phyloP scores from a whole-genome alignment of 768 basidiomycete genomes.

The Ephemerocybe angulata region DNA sequence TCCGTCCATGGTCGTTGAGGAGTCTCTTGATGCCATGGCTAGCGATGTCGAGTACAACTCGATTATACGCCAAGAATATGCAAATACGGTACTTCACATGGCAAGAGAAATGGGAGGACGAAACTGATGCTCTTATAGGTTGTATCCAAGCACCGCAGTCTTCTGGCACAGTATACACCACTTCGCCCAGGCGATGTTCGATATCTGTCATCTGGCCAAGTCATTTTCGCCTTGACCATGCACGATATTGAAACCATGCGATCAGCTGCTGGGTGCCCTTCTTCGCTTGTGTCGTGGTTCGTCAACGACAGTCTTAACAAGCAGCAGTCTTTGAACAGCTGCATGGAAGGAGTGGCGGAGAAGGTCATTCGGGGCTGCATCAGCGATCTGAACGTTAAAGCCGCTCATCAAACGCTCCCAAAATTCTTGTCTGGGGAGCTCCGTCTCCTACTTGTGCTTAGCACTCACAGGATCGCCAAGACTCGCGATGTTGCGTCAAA shows the following conservation, averaged over 20 bases:
- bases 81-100: conserved; percentile 49
- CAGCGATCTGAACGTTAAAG: conserved; percentile 66
- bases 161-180: conserved; percentile 63
- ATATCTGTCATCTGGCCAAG: conserved; percentile 73
- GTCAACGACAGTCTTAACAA: conserved; percentile 81
- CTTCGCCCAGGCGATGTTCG: conserved; percentile 66
- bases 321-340: conserved; percentile 58
- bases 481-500: conserved; percentile 78
- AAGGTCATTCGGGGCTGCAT: conserved; percentile 82
- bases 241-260: conserved; percentile 88
- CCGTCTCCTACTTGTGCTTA: conserved; percentile 65
- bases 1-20: conserved; percentile 79
- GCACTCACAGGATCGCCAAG: conserved; percentile 80
- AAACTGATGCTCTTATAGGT: conserved; percentile 44
- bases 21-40: conserved; percentile 74
- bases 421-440: conserved; percentile 67
- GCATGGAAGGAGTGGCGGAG: conserved; percentile 85
- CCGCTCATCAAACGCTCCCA: conserved; percentile 77
- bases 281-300: conserved; percentile 84
- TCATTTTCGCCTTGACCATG: conserved; percentile 80
- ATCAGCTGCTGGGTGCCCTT: conserved; percentile 72
- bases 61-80: conserved; percentile 82
- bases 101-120: background rate
- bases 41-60: conserved; percentile 93
- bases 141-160: conserved; percentile 59